Base-by-base conservation (phyloP, 208 protist genomes). In the Novymonas esmeraldas region DNA sequence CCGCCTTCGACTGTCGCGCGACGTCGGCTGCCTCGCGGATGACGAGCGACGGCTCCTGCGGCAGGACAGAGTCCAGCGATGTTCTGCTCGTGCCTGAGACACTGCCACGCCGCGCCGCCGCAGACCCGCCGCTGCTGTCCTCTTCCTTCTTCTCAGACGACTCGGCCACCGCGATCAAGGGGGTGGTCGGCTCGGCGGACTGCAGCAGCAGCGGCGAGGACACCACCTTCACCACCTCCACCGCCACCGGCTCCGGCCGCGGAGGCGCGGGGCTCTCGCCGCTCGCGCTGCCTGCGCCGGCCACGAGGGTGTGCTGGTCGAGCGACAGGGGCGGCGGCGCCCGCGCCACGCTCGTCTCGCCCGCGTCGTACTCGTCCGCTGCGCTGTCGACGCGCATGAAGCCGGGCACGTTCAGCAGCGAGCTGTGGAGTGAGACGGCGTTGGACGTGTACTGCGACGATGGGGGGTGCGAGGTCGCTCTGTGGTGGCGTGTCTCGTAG, bases 31-130 rank as follows among this genome's bases (percentile, higher is more conserved):
- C 38, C 28, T 58, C 26, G 57, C 39, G 42, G 36, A 18, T 61
- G 36, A 61, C 26, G 24, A 61, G 56, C 56, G 24, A 61, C 38
- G 56, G 26, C 56, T 13, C 39, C 39, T 61, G 56, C 24, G 28
- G n/a, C 16, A 61, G 6, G 22, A 36, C 7, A 5, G 39, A 14
- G 36, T 18, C 11, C 6, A 29, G 22, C 36, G 4, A 18, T 20
- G 26, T 14, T 13, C 33, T 61, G 5, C 16, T 33, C 24, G 42
- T 61, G 14, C 39, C 56, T 16, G 14, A 41, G 28, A 18, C 34
- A 22, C 10, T 14, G 10, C 20, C 36, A n/a, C 51, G 20, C 18
- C 51, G n/a, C n/a, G n/a, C n/a, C n/a, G n/a, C n/a, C n/a, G n/a
- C n/a, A n/a, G n/a, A n/a, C n/a, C n/a, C n/a, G n/a, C n/a, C n/a